phyloP scores from a whole-genome alignment of 2,329 filamentous ascomycete species.

The Fusarium equiseti region DNA sequence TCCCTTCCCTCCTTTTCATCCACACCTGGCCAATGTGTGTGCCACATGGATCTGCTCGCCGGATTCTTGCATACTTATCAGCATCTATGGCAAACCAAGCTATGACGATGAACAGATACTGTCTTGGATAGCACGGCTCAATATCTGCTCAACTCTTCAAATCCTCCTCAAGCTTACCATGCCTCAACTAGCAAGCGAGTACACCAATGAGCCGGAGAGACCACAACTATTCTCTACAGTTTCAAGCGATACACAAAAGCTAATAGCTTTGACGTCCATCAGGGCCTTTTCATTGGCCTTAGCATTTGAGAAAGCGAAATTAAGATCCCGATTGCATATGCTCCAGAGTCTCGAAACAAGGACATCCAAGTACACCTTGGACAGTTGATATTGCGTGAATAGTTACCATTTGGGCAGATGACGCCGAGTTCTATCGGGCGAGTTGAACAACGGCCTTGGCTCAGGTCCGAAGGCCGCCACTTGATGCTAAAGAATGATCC shows the following conservation, averaged over 20 bases:
- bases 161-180: not conserved
- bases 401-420: not conserved
- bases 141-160: not conserved
- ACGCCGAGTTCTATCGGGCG: conserved; percentile 9
- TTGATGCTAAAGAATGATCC: not conserved
- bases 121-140: conserved; percentile 1
- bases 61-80: conserved; percentile 20
- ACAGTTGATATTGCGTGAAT: not conserved
- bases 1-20: not conserved
- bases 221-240: too few relatives aligned
- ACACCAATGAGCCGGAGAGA: too few relatives aligned
- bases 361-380: not conserved
- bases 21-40: not conserved
- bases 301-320: too few relatives aligned
- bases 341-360: not conserved
- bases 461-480: not conserved
- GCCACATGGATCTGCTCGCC: not conserved
- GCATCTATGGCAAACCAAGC: conserved; percentile 1
- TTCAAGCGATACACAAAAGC: not conserved
- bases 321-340: not conserved
- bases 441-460: not conserved
- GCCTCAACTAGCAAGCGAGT: not conserved
- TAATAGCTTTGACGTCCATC: not conserved
- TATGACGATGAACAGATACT: not conserved
- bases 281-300: not conserved